Evolutionary conservation across 1,284 basidiomycete species (phyloP), one percentile per base, ranked within the genome.

Genomic region (Crucibulum parvulum): DNA sequence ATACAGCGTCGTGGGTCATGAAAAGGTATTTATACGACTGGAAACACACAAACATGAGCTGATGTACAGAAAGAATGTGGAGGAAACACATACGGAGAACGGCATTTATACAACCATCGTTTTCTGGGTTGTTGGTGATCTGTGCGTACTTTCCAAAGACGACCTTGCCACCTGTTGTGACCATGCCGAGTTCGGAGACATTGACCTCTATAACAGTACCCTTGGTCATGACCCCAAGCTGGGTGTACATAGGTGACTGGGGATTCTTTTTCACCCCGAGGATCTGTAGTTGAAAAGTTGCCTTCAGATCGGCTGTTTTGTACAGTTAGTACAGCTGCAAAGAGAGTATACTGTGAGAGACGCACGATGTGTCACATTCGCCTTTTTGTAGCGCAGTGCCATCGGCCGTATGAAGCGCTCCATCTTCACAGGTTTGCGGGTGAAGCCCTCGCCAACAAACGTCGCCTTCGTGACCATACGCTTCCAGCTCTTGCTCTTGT

Each of bases 401-500:
- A 98, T 98, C 8, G 98, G 98, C 61, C 98, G 86, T 60, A 99
- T 91, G 77, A 99, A 99, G 51, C 98, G 87, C 82, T 99, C 98
- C 88, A 99, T 93, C 83, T 99, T 99, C 60, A 98, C 96, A 0
- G 98, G 98, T 78, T 99, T 99, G 65, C 98, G 86, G 13, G 98
- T 99, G 77, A 99, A 99, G 41, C 95, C 92, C 78, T 98, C 96
- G 9, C 97, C 97, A 47, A 99, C 97, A 74, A 99, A 99, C 2
- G 97, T 99, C 50, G 97, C 96, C 80, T 99, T 99, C 66, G 96
- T 98, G 65, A 99, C 95, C 97, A 99, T 99, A 67, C 98, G 88
- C 83, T 99, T 99, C 98, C 98, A 99, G 34, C 92, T 88, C 80
- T 99, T 99, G 75, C 87, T 89, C 83, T 97, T 99, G 74, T 89